Evolutionary conservation across 768 basidiomycete genomes (phyloP).

Genomic region (Rossbeevera mucosa): DNA sequence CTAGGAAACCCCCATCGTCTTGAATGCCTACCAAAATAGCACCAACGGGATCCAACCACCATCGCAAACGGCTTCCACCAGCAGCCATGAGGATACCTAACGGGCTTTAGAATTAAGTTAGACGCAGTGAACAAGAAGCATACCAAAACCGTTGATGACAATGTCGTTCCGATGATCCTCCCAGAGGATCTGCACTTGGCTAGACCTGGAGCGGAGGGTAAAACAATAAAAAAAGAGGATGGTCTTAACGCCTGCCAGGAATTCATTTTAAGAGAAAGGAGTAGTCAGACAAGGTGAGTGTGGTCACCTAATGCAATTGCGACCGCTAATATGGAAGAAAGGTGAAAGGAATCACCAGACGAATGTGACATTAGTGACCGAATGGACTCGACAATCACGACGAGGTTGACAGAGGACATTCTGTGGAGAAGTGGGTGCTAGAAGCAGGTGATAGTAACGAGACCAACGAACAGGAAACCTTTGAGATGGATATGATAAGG

Average conservation of each 20-base stretch:
- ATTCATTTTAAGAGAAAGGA: background rate
- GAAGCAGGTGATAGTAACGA: background rate
- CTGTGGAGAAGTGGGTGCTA: conserved; percentile 34
- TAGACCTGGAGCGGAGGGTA: conserved; percentile 71
- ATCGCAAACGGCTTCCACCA: conserved; percentile 71
- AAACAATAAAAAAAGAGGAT: conserved; percentile 84
- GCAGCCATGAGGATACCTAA: conserved; percentile 79
- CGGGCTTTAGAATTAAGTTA: background rate
- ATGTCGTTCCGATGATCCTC: conserved; percentile 94
- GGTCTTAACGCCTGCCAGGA: conserved; percentile 66
- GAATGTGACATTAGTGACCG: conserved; percentile 64
- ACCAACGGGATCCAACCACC: conserved; percentile 84
- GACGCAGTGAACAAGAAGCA: conserved; percentile 10
- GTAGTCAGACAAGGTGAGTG: background rate
- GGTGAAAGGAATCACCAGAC: conserved; percentile 57
- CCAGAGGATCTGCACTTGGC: conserved; percentile 91
- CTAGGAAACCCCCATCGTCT: background rate
- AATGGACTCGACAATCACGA: conserved; percentile 84
- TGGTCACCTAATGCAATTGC: conserved; percentile 63
- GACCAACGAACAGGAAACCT: conserved; percentile 45
- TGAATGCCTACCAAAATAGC: conserved; percentile 57
- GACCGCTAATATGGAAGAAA: conserved; percentile 82
- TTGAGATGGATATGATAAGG: conserved; percentile 20
- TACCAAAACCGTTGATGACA: conserved; percentile 70
- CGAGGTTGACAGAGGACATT: conserved; percentile 89